Conservation (phyloP, 805 yeast species). For the Kazachstania viticola region DNA sequence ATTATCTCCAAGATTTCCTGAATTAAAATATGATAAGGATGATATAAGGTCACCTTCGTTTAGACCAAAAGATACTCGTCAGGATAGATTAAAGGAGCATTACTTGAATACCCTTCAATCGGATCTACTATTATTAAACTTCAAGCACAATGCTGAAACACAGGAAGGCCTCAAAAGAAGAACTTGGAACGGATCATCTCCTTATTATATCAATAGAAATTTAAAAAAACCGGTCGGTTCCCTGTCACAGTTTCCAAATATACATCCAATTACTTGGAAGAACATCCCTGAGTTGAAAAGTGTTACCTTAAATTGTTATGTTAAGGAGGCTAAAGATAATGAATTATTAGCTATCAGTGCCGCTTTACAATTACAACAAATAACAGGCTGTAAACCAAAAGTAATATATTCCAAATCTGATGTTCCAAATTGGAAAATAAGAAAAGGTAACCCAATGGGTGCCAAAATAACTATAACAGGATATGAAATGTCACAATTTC, state of each 20-base stretch:
- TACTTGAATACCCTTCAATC: conserved; percentile 62
- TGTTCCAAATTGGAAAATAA: conserved; percentile 74
- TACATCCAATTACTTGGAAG: conserved; percentile 50
- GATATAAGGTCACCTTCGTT: conserved; percentile 73
- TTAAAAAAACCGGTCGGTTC: conserved; percentile 66
- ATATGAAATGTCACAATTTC: conserved; percentile 72
- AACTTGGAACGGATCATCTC: conserved; percentile 74
- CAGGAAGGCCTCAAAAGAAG: conserved; percentile 59
- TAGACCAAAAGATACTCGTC: conserved; percentile 62
- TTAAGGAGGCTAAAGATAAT: conserved; percentile 56
- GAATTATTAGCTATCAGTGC: conserved; percentile 68
- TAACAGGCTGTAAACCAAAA: conserved; percentile 81
- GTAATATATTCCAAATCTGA: conserved; percentile 65
- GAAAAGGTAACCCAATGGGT: conserved; percentile 86
- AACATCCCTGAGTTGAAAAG: conserved; percentile 64
- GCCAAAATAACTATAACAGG: conserved; percentile 73
- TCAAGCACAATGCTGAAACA: conserved; percentile 50
- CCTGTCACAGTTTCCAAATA: conserved; percentile 60
- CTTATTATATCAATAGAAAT: conserved; percentile 80
- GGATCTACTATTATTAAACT: conserved; percentile 68
- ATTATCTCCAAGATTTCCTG: conserved; percentile 66
- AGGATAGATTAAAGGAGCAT: conserved; percentile 71
- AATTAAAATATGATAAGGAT: conserved; percentile 50
- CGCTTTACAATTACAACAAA: conserved; percentile 73
- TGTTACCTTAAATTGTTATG: conserved; percentile 69